Conservation (phyloP, 169 alveolate genomes). For the Cyclospora cayetanensis region DNA sequence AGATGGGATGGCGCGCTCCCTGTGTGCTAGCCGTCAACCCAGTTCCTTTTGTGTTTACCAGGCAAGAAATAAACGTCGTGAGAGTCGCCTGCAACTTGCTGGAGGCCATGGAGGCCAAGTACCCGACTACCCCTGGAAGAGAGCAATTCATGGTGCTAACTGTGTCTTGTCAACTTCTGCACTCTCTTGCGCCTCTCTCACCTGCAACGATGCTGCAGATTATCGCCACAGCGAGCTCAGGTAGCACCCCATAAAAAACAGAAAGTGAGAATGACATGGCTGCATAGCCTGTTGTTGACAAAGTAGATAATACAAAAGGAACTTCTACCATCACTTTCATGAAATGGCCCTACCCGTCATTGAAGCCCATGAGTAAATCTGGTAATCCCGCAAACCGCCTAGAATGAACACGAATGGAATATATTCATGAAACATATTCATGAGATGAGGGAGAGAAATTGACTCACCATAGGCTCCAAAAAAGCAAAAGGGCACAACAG, state of each 20-base stretch:
- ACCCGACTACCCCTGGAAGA: neutral
- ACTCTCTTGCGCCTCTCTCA: too few species aligned
- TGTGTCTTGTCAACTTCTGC: too few species aligned
- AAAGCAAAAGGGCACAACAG: slow-evolving; percentile 5
- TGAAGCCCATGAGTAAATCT: slow-evolving; percentile 48
- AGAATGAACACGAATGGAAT: neutral
- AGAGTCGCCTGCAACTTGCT: neutral
- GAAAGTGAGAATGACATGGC: neutral
- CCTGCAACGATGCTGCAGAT: neutral
- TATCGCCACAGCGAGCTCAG: neutral
- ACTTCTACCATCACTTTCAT: neutral
- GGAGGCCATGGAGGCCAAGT: neutral
- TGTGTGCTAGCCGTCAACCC: too few species aligned
- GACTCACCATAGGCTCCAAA: slow-evolving; percentile 56
- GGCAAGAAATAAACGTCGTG: neutral
- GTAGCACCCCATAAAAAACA: neutral
- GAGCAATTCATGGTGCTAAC: too few species aligned
- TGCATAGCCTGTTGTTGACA: neutral
- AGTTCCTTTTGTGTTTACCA: neutral
- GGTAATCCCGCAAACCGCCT: slow-evolving; percentile 31
- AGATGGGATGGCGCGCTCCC: too few species aligned
- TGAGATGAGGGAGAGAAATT: too few species aligned
- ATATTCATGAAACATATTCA: neutral
- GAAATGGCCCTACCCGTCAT: neutral
- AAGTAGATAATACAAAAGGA: neutral